A percentile compares a stretch with the other conserved stretches of the same genome.
Conservation (phyloP, 805 yeast genomes). For the Lipomyces orientalis region DNA sequence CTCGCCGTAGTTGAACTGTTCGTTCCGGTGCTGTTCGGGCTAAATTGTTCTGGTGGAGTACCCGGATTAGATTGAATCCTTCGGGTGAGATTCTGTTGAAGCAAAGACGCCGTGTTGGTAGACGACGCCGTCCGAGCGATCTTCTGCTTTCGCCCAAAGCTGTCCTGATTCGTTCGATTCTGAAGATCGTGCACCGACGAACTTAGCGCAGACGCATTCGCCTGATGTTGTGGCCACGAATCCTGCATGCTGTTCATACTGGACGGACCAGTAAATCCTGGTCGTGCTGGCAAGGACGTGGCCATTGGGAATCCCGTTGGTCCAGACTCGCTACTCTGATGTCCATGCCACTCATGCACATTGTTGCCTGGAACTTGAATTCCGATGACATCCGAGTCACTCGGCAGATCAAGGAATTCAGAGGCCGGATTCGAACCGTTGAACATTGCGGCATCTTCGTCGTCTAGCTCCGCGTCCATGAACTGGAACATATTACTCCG, state of each 20-base stretch:
- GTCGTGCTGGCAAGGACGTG: slow-evolving; percentile 21
- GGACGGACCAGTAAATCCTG: slow-evolving; percentile 11
- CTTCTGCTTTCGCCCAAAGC: slow-evolving; percentile 38
- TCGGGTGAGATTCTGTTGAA: slow-evolving; percentile 35
- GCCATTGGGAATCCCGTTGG: background rate
- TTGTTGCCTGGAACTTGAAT: slow-evolving; percentile 10
- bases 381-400: slow-evolving; percentile 18
- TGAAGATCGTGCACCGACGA: slow-evolving; percentile 31
- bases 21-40: slow-evolving; percentile 21
- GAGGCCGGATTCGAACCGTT: slow-evolving; percentile 1
- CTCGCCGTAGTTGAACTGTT: slow-evolving; percentile 11
- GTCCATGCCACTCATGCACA: slow-evolving; percentile 19
- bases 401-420: slow-evolving; percentile 29
- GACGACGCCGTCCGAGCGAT: slow-evolving; percentile 37
- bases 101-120: slow-evolving; percentile 31
- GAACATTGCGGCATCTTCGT: slow-evolving; percentile 23
- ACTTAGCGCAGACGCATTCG: background rate
- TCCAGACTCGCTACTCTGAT: background rate
- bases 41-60: slow-evolving; percentile 37
- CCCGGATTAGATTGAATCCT: slow-evolving; percentile 36
- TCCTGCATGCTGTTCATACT: slow-evolving; percentile 21
- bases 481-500: slow-evolving; percentile 18
- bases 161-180: slow-evolving; percentile 28
- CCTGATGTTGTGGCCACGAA: slow-evolving; percentile 6
- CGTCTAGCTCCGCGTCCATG: slow-evolving; percentile 18